Evolutionary conservation across 164 flowering plant species (phyloP).

Genomic region (Houttuynia cordata): DNA sequence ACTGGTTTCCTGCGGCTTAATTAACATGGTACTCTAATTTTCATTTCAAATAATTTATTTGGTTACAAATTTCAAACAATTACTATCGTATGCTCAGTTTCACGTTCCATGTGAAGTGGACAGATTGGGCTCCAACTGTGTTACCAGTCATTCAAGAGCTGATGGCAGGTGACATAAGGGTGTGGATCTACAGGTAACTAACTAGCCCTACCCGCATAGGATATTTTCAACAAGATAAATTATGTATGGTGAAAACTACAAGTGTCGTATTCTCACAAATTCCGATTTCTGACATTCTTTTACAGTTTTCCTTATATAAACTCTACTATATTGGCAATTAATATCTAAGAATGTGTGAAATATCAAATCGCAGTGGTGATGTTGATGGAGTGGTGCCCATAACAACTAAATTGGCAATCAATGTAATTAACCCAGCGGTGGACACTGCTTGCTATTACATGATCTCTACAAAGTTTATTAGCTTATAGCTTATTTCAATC

Average conservation of each 20-base stretch:
- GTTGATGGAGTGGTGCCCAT: conserved; percentile 19
- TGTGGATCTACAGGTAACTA: conserved; percentile 31
- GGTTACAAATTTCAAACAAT: too few relatives aligned
- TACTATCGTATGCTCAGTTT: neutral
- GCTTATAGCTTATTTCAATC: too few relatives aligned
- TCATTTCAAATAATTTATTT: neutral
- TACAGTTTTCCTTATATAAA: too few relatives aligned
- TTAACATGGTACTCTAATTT: neutral
- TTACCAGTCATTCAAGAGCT: conserved; percentile 20
- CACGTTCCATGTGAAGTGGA: neutral
- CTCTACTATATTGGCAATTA: neutral
- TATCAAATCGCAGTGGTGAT: conserved; percentile 18
- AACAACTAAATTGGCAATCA: conserved; percentile 16
- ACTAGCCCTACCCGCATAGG: neutral
- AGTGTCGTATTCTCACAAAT: neutral
- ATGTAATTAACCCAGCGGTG: conserved; percentile 12
- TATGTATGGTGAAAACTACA: too few relatives aligned
- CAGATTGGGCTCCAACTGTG: conserved; percentile 11
- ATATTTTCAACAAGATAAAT: too few relatives aligned
- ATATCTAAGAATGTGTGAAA: neutral
- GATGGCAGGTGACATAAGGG: conserved; percentile 15
- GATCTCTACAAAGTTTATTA: too few relatives aligned
- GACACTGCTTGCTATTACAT: conserved; percentile 13
- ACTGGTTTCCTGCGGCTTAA: too few relatives aligned
- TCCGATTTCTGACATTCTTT: neutral